Percentiles rank a stretch among this genome's conserved stretches.
Conservation (phyloP, 371 early-diverging fungal genomes). For the Rhizopus microsporus region DNA sequence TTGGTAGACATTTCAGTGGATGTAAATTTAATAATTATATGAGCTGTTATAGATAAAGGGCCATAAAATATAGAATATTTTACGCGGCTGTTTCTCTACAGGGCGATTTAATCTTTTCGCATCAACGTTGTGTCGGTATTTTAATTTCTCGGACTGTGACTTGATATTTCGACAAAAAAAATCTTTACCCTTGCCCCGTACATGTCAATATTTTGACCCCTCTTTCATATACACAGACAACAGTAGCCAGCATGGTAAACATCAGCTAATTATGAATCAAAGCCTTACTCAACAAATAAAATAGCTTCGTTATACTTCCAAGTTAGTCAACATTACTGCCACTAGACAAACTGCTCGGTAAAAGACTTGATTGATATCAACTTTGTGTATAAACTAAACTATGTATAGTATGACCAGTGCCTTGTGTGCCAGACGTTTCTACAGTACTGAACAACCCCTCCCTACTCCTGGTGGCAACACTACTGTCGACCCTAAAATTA, state of each 20-base stretch:
- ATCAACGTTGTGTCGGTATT: not conserved
- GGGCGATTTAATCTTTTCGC: too few relatives aligned
- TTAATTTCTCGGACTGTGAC: not conserved
- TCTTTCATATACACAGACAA: not conserved
- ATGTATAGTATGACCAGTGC: slow-evolving; percentile 28
- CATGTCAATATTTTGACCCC: slow-evolving; percentile 3
- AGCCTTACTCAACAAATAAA: not conserved
- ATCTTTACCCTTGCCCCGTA: slow-evolving; percentile 8
- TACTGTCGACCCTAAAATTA: slow-evolving; percentile 72
- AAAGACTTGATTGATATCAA: slow-evolving; percentile 2
- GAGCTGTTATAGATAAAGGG: too few relatives aligned
- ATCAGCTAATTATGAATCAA: not conserved
- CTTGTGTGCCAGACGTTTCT: slow-evolving; percentile 42
- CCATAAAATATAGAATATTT: too few relatives aligned
- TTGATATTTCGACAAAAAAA: slow-evolving; percentile 7
- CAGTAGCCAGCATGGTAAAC: slow-evolving; percentile 4
- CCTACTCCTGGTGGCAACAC: slow-evolving; percentile 62
- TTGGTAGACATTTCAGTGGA: too few relatives aligned
- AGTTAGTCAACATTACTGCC: slow-evolving; percentile 36
- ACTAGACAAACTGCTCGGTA: slow-evolving; percentile 46
- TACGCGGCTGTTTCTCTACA: too few relatives aligned
- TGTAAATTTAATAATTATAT: too few relatives aligned
- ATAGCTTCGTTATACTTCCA: slow-evolving; percentile 49
- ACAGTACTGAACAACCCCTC: slow-evolving; percentile 47
- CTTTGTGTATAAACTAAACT: slow-evolving; percentile 3